Base-by-base conservation (phyloP, 2,329 filamentous ascomycete genomes). In the Ophiostoma sp. region DNA sequence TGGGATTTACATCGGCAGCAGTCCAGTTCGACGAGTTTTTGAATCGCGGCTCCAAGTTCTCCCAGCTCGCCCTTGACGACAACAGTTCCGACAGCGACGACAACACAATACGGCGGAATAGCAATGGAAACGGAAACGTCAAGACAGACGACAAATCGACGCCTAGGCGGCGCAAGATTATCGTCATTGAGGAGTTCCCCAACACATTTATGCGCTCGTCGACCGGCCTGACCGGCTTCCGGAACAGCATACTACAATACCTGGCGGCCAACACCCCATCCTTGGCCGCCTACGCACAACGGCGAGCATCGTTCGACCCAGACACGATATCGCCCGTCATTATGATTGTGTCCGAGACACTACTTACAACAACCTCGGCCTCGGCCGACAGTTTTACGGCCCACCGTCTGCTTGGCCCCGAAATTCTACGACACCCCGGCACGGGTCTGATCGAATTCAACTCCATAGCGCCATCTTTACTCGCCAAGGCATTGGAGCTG, bases 21-120 rank as follows among this genome's bases (percentile, higher is more conserved):
- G 87, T 90, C 7, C 93, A 97, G 77, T 99, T 99, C 79, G 93
- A 97, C 77, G 95, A 98, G 75, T 99, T 98, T 77, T 85, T 99
- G 74, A 91, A 90, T 12, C 89, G 94, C 72, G 91, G 93, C 71
- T 92, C 93, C 73, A 92, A 91, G 75, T 97, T 96, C 81, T 89
- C 91, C 19, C 91, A 81, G 75, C 75, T 81, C 64, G 80, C 80
- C 61, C 52, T 79, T 45, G 79, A 78, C n/a, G 50, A 52, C 39
- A 74, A 74, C 72, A 31, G 75, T 76, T 73, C 63, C 0, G 72
- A 81, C 76, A 78, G 74, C 78, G 74, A 79, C 79, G 45, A 74
- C 71, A 48, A 78, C 78, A 31, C 76, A 77, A n/a, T 6, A 70
- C 71, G 22, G 76, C 73, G 19, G 3, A 61, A 28, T 25, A 4